Percentiles rank a stretch among this genome's conserved stretches.
These are phyloP conservation scores for Boehmeria nivea DNA, from an alignment of 306 rosid genomes.

Conservation along the genomic window DNA sequence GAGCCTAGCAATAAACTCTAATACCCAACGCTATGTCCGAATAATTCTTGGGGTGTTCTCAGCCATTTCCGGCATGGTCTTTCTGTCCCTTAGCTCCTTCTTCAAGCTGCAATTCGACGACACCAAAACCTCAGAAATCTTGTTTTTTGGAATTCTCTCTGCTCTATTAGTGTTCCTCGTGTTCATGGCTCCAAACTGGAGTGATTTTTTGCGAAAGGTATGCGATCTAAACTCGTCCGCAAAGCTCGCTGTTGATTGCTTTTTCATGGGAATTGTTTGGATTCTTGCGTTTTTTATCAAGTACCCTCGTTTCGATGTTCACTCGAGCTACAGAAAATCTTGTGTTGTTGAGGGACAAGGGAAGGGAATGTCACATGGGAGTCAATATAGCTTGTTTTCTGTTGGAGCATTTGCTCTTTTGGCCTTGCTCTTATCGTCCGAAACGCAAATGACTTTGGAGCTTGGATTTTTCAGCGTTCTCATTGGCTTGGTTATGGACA, in stretches of 20 bases:
- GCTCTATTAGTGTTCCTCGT: not conserved
- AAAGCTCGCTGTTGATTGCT: not conserved
- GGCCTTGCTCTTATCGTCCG: constrained; percentile 1
- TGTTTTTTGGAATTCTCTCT: not conserved
- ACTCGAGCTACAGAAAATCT: not conserved
- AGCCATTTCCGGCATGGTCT: constrained; percentile 2
- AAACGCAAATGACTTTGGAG: not conserved
- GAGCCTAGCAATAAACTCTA: too few species aligned
- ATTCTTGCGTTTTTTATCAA: not conserved
- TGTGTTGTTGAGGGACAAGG: not conserved
- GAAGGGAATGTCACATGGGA: not conserved
- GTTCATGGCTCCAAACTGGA: not conserved
- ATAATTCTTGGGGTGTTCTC: not conserved
- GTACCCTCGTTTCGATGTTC: not conserved
- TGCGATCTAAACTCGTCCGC: not conserved
- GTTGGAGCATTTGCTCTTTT: not conserved
- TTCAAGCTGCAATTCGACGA: not conserved
- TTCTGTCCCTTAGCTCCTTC: constrained; percentile 5
- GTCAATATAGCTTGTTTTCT: not conserved
- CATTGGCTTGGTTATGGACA: constrained; percentile 4
- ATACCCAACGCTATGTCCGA: not conserved
- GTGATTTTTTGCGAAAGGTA: not conserved
- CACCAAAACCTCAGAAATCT: not conserved
- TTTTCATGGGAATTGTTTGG: constrained; percentile 2
- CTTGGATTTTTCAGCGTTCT: constrained; percentile 1